phyloP scores from a whole-genome alignment of 768 basidiomycete genomes.

The Mycena kentingensis region DNA sequence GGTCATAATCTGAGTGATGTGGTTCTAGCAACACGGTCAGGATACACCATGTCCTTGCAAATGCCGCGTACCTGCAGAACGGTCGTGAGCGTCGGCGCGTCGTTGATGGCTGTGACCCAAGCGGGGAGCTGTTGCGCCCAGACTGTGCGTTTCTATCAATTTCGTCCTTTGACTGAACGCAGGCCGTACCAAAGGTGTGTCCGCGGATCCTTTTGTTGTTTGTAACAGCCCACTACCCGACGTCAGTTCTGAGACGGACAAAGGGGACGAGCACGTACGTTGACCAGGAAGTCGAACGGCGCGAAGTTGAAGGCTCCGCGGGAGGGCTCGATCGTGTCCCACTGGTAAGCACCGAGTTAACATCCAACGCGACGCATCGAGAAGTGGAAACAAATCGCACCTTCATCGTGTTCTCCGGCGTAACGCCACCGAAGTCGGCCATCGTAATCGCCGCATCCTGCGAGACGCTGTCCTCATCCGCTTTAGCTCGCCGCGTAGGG shows the following conservation, averaged over 20 bases:
- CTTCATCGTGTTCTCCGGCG: conserved; percentile 50
- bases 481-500: background rate
- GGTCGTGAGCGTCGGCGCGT: conserved; percentile 34
- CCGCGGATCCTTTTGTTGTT: conserved; percentile 46
- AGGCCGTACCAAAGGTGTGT: conserved; percentile 41
- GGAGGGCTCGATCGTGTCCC: conserved; percentile 42
- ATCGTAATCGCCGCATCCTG: conserved; percentile 16
- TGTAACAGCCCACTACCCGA: conserved; percentile 34
- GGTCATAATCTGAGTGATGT: conserved; percentile 47
- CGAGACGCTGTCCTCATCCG: too few species aligned
- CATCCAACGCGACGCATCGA: background rate
- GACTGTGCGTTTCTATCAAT: too few species aligned
- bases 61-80: conserved; percentile 29
- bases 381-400: conserved; percentile 17
- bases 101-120: conserved; percentile 43
- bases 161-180: background rate
- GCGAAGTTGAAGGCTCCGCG: conserved; percentile 37
- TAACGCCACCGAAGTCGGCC: conserved; percentile 44
- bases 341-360: conserved; percentile 25
- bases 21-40: conserved; percentile 31
- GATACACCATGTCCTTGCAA: background rate
- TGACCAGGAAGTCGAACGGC: conserved; percentile 40
- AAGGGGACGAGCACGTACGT: conserved; percentile 16
- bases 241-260: background rate
- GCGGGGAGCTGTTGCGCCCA: conserved; percentile 43